Evolutionary conservation across 1,284 basidiomycete genomes (phyloP).

Genomic region (Boletellus sp.): DNA sequence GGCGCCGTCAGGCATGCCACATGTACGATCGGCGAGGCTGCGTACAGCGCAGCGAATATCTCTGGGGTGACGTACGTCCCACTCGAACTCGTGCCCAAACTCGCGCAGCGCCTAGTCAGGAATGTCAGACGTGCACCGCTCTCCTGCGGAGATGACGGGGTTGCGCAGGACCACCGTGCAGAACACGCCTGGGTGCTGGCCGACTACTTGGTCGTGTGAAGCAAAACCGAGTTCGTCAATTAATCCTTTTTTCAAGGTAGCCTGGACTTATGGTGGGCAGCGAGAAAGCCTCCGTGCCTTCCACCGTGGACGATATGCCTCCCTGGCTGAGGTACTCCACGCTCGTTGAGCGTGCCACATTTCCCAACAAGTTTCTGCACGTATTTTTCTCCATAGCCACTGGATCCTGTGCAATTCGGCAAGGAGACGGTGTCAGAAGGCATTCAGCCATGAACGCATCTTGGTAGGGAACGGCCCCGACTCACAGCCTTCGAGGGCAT

Average conservation of each 20-base stretch:
- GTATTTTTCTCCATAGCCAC: slow-evolving; percentile 47
- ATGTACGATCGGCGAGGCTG: slow-evolving; percentile 56
- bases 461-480: slow-evolving; percentile 1
- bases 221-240: not conserved
- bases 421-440: slow-evolving; percentile 48
- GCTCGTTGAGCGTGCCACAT: slow-evolving; percentile 57
- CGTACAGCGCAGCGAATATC: slow-evolving; percentile 43
- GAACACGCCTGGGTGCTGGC: slow-evolving; percentile 58
- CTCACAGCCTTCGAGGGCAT: slow-evolving; percentile 63
- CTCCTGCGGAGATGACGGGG: slow-evolving; percentile 63
- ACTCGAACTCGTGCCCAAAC: slow-evolving; percentile 42
- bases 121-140: slow-evolving; percentile 54
- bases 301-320: slow-evolving; percentile 62
- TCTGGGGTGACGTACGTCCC: slow-evolving; percentile 43
- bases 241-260: not conserved
- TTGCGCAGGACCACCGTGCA: slow-evolving; percentile 63
- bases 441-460: not conserved
- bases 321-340: slow-evolving; percentile 46
- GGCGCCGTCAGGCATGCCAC: slow-evolving; percentile 51
- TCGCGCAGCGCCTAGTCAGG: slow-evolving; percentile 71
- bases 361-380: slow-evolving; percentile 47
- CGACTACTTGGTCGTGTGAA: slow-evolving; percentile 46
- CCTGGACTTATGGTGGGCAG: slow-evolving; percentile 55
- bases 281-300: slow-evolving; percentile 72
- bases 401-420: slow-evolving; percentile 71